Conservation (phyloP, 306 rosid species). For the Quercus dentata region DNA sequence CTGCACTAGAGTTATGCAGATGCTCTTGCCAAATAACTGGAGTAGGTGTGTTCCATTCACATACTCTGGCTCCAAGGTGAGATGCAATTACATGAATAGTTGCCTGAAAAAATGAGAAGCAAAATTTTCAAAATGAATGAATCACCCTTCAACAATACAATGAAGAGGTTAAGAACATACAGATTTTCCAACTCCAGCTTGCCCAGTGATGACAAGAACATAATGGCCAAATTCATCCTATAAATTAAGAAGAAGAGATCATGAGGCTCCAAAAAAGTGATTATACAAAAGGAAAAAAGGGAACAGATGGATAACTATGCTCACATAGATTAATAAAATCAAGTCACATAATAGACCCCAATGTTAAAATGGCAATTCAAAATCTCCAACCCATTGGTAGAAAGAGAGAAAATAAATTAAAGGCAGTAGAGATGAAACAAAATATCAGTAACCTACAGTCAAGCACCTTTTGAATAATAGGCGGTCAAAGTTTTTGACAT, state of each 20-base stretch:
- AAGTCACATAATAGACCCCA: neutral
- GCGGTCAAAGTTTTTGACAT: neutral
- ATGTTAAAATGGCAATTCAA: neutral
- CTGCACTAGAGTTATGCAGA: slow-evolving; percentile 65
- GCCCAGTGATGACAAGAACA: slow-evolving; percentile 77
- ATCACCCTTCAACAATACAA: neutral
- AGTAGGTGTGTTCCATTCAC: slow-evolving; percentile 93
- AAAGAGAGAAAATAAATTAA: neutral
- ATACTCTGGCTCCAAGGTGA: slow-evolving; percentile 64
- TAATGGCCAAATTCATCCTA: slow-evolving; percentile 51
- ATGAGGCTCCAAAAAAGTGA: neutral
- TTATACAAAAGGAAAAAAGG: neutral
- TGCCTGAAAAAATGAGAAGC: slow-evolving; percentile 47
- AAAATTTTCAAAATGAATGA: neutral
- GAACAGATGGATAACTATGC: slow-evolving; percentile 9
- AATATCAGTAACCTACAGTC: neutral
- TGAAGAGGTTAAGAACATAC: slow-evolving; percentile 41
- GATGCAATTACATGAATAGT: slow-evolving; percentile 70
- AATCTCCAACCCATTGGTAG: neutral
- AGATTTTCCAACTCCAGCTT: slow-evolving; percentile 93
- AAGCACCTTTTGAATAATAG: neutral
- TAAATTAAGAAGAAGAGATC: slow-evolving; percentile 13
- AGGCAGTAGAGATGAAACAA: neutral
- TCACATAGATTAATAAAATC: slow-evolving; percentile 8
- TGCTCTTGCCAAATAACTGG: slow-evolving; percentile 90